Conservation (phyloP, 2,329 filamentous ascomycete genomes). For the Colletotrichum echinochloae region DNA sequence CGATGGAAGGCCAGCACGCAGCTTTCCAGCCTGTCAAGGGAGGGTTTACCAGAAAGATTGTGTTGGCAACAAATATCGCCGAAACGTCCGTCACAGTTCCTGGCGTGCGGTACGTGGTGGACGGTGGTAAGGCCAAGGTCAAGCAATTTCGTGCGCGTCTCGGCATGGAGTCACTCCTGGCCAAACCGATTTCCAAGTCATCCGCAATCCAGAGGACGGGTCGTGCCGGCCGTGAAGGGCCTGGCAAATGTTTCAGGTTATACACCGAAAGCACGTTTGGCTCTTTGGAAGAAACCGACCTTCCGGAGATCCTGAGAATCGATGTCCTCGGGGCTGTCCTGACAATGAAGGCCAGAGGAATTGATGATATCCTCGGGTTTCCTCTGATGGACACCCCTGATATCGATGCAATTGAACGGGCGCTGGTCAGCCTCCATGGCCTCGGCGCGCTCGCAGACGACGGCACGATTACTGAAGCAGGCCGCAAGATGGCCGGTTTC, state of each 20-base stretch:
- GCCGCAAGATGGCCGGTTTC: conserved; percentile 82
- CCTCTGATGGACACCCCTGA: conserved; percentile 87
- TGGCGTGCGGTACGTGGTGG: conserved; percentile 90
- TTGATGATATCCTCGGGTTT: conserved; percentile 84
- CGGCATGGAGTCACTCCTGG: conserved; percentile 89
- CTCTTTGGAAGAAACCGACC: conserved; percentile 76
- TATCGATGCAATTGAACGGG: conserved; percentile 82
- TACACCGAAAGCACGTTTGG: conserved; percentile 86
- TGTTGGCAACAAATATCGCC: conserved; percentile 97
- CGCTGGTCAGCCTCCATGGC: conserved; percentile 81
- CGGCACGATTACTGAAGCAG: conserved; percentile 79
- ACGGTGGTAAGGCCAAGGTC: conserved; percentile 93
- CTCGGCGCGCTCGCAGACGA: conserved; percentile 80
- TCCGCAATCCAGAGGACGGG: conserved; percentile 93
- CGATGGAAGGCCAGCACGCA: conserved; percentile 85
- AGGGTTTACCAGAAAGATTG: conserved; percentile 84
- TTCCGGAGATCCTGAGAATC: conserved; percentile 90
- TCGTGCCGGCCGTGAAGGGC: conserved; percentile 90
- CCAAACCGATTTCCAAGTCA: conserved; percentile 91
- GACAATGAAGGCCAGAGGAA: conserved; percentile 92
- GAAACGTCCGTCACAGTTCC: conserved; percentile 97
- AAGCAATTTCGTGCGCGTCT: conserved; percentile 89
- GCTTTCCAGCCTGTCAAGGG: conserved; percentile 83
- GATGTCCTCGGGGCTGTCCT: conserved; percentile 88
- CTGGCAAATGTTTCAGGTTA: conserved; percentile 89